Evolutionary conservation across 768 basidiomycete species (phyloP).

Genomic region (Russula virescens): DNA sequence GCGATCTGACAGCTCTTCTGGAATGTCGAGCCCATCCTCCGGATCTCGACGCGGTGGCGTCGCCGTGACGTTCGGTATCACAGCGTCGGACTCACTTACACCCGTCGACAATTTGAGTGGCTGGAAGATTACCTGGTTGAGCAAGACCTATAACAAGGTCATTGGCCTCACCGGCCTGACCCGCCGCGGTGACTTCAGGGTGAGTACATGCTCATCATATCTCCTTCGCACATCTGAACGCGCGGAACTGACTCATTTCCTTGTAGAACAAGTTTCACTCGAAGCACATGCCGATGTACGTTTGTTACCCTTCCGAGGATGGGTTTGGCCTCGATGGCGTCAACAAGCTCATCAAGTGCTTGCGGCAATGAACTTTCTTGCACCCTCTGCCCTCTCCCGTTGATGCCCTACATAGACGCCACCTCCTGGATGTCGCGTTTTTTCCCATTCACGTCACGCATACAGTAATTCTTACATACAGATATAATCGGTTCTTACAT

Average conservation of each 20-base stretch:
- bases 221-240: too few species aligned
- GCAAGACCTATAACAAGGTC: constrained; percentile 40
- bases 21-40: constrained; percentile 5
- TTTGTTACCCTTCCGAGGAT: constrained; percentile 43
- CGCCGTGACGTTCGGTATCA: constrained; percentile 45
- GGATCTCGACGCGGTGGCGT: constrained; percentile 28
- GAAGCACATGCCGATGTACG: constrained; percentile 40
- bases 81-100: constrained; percentile 38
- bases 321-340: constrained; percentile 44
- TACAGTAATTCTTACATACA: too few species aligned
- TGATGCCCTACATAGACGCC: too few species aligned
- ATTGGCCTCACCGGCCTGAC: constrained; percentile 36
- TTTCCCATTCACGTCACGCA: not conserved
- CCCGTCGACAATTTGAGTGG: constrained; percentile 42
- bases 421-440: not conserved
- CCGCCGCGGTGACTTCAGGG: constrained; percentile 42
- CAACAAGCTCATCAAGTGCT: constrained; percentile 36
- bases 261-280: constrained; percentile 43
- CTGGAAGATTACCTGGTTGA: constrained; percentile 42
- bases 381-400: not conserved
- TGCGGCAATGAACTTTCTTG: constrained; percentile 18
- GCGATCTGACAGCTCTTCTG: not conserved
- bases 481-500: too few species aligned
- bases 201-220: constrained; percentile 24
- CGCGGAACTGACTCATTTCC: not conserved